Conservation (phyloP, 108 stramenopile species). For the Discostella stelligeroides region DNA sequence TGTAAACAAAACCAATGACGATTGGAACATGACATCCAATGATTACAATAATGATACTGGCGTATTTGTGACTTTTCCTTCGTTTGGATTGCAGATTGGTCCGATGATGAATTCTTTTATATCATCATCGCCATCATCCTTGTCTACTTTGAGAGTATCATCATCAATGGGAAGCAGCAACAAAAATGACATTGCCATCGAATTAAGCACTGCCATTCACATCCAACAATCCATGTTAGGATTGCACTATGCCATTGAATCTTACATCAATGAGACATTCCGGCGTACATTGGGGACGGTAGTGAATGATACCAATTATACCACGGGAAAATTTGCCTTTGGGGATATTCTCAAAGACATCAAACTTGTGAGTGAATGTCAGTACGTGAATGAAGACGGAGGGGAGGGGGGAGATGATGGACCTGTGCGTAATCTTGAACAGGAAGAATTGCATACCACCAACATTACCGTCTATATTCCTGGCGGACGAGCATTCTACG, state of each 20-base stretch:
- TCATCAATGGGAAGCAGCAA: neutral
- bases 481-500: neutral
- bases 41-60: conserved; percentile 2
- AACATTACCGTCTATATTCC: neutral
- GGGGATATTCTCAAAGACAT: neutral
- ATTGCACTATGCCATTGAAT: neutral
- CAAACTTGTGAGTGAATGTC: neutral
- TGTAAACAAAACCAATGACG: no score
- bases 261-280: neutral
- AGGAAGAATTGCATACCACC: no score
- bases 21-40: neutral
- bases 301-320: neutral
- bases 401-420: neutral
- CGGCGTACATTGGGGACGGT: neutral
- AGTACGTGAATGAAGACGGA: no score
- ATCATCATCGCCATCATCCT: no score
- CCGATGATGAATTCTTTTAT: neutral
- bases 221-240: neutral
- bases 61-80: neutral
- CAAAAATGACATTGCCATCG: neutral
- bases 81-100: neutral
- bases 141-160: no score
- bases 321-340: neutral
- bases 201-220: neutral
- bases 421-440: neutral